Evolutionary conservation across 179 eudicot species (phyloP).

Genomic region (Carnegiea gigantea): DNA sequence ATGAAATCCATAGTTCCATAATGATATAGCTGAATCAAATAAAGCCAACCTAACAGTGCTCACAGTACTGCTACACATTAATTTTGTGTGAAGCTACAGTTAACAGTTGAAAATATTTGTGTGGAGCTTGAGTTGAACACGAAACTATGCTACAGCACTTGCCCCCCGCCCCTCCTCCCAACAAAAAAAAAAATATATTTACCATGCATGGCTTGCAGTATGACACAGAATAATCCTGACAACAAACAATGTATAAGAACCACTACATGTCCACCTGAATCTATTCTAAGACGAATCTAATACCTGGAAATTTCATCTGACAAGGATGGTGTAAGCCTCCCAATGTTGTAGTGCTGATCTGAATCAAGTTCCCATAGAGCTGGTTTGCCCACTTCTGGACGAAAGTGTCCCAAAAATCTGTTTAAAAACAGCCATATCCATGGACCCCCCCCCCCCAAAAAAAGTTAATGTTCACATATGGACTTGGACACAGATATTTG

Average conservation of each 20-base stretch:
- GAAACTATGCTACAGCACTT: background rate
- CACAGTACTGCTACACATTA: background rate
- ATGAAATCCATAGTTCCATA: background rate
- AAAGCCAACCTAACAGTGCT: background rate
- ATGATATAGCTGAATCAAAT: background rate
- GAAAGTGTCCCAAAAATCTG: conserved; percentile 95
- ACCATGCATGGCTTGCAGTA: background rate
- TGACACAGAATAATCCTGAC: background rate
- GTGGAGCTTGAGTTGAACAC: background rate
- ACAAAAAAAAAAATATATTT: background rate
- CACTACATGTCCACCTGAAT: background rate
- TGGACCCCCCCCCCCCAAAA: background rate
- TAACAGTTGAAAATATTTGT: background rate
- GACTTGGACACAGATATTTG: background rate
- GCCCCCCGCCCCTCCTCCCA: background rate
- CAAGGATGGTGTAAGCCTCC: conserved; percentile 57
- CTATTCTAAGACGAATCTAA: background rate
- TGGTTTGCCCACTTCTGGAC: conserved; percentile 76
- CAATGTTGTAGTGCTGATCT: conserved; percentile 76
- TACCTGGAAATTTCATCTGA: conserved; percentile 68
- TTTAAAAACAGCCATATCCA: conserved; percentile 13
- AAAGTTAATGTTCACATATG: background rate
- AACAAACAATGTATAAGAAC: background rate
- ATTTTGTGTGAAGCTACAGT: background rate
- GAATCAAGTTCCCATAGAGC: conserved; percentile 92